Conservation (phyloP, 2,329 filamentous ascomycete species). For the Cercospora sp. region DNA sequence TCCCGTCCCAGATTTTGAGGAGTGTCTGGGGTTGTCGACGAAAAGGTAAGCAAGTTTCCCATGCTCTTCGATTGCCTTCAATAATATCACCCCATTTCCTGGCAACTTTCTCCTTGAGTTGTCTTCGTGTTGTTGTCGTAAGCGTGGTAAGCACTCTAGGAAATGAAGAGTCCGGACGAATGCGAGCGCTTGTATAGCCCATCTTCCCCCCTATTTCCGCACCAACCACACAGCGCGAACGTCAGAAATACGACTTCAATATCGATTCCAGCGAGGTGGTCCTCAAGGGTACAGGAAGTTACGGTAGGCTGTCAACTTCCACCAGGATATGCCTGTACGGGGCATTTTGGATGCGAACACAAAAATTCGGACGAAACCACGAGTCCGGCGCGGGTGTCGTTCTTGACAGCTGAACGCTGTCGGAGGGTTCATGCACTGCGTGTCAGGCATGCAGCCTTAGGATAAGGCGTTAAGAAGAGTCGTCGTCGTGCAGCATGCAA, state of each 20-base stretch:
- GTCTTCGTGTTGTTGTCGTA: constrained; percentile 5
- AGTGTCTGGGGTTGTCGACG: constrained; percentile 7
- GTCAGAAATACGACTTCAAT: constrained; percentile 7
- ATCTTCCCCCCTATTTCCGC: constrained; percentile 6
- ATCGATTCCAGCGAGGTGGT: neutral
- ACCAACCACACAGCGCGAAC: constrained; percentile 15
- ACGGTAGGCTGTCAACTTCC: constrained; percentile 4
- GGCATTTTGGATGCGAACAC: neutral
- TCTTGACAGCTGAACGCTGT: constrained; percentile 7
- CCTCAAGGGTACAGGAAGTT: constrained; percentile 9
- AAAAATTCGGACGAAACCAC: constrained; percentile 4
- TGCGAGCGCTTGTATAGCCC: neutral
- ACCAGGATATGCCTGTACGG: constrained; percentile 18
- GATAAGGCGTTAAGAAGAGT: neutral
- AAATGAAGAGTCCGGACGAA: neutral
- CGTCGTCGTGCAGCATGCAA: constrained; percentile 15
- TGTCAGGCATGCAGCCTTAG: constrained; percentile 17
- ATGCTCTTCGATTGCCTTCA: constrained; percentile 17
- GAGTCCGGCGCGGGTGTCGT: neutral
- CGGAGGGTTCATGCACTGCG: constrained; percentile 7
- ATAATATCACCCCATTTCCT: constrained; percentile 8
- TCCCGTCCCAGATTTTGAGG: constrained; percentile 12
- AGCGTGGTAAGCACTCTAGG: constrained; percentile 10
- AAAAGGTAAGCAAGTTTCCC: constrained; percentile 14
- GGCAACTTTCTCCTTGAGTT: constrained; percentile 5